Conservation (phyloP, 768 basidiomycete species). For the Rhodotorula toruloides region DNA sequence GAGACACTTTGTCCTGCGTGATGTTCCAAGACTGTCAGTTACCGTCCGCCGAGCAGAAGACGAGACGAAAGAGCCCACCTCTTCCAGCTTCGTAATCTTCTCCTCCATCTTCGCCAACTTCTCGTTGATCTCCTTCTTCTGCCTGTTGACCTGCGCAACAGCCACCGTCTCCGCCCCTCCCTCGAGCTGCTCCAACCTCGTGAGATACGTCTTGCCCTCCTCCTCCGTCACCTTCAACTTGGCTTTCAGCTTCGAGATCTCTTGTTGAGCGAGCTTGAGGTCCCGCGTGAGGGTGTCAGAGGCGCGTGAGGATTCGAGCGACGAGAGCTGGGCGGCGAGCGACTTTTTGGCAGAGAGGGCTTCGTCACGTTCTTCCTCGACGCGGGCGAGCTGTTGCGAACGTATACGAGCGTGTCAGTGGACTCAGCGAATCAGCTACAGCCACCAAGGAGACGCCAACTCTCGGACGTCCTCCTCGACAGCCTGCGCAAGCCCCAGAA, state of each 20-base stretch:
- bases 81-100: neutral
- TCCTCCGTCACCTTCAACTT: neutral
- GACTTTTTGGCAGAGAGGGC: neutral
- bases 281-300: neutral
- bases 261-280: neutral
- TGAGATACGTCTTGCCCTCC: neutral
- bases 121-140: neutral
- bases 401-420: neutral
- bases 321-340: neutral
- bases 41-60: neutral
- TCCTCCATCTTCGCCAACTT: slow-evolving; percentile 6
- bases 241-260: neutral
- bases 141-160: neutral
- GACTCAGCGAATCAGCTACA: too few species aligned
- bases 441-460: neutral
- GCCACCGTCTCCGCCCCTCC: neutral
- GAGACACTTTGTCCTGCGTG: slow-evolving; percentile 4
- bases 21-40: neutral
- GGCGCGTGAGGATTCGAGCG: neutral
- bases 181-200: slow-evolving; percentile 7
- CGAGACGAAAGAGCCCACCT: neutral
- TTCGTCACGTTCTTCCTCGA: slow-evolving; percentile 6
- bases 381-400: neutral
- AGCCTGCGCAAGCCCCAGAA: neutral
- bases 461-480: neutral